phyloP scores from a whole-genome alignment of 73 alveolate species.

The Paramecium primaurelia region DNA sequence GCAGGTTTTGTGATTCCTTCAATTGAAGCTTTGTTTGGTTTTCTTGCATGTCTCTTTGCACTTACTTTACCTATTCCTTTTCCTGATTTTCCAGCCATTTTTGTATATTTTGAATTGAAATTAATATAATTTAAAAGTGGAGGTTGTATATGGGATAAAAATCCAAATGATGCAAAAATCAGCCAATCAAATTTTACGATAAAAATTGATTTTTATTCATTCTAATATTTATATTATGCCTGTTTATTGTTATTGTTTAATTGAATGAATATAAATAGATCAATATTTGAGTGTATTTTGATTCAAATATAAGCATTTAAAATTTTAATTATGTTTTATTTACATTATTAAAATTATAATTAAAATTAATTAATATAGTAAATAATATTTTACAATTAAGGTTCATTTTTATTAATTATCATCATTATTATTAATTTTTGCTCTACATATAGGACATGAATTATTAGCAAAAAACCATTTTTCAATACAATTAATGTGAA shows the following conservation, averaged over 20 bases:
- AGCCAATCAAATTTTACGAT: conserved; percentile 1
- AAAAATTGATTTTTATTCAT: background rate
- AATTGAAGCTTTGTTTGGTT: conserved; percentile 72
- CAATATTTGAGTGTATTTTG: background rate
- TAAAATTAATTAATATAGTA: background rate
- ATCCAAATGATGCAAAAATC: background rate
- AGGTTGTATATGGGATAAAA: background rate
- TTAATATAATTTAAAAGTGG: background rate
- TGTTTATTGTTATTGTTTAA: background rate
- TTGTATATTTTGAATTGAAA: background rate
- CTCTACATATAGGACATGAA: background rate
- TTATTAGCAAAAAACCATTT: background rate
- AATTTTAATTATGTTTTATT: background rate
- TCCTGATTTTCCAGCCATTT: conserved; percentile 69
- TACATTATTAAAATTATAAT: background rate
- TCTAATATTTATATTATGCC: background rate
- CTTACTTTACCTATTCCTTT: conserved; percentile 73
- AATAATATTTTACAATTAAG: background rate
- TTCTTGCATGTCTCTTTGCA: conserved; percentile 73
- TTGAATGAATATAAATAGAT: background rate
- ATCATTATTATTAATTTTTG: background rate
- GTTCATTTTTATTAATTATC: background rate
- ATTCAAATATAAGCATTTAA: background rate
- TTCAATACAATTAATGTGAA: background rate
- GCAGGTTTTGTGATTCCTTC: conserved; percentile 89